Evolutionary conservation across 2,329 filamentous ascomycete genomes (phyloP), one percentile per base, ranked within the genome.

Genomic region (Aspergillus viridinutans): DNA sequence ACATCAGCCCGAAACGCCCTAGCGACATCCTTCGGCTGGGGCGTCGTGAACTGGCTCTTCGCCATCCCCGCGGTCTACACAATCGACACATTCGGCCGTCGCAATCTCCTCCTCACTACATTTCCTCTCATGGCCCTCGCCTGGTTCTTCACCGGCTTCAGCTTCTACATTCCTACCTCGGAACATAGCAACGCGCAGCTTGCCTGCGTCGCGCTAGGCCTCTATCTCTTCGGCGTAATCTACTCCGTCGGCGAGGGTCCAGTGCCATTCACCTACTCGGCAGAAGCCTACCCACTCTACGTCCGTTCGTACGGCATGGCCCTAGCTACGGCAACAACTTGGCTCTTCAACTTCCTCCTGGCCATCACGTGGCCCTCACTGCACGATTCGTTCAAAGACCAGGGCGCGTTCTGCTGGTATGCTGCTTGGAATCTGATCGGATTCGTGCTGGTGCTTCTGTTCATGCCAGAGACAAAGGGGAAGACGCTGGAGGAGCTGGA

Each of bases 61-160:
- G 84, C 85, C 17, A 75, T 86, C 12, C 84, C 84, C 0, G 85
- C 84, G 3, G 74, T 88, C 49, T 86, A 83, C 67, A 87, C 85
- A 5, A 89, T 89, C 60, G 86, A 90, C 65, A 87, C 82, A 0
- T 88, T 86, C 57, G 87, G 86, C 6, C 81, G 87, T 3, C 79
- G 86, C 21, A 85, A 85, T 60, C 75, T 89, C 7, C 78, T 89
- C 1, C 75, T 88, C 4, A 78, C 79, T 1, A 89, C 85, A 0
- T 87, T 89, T 65, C 86, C 86, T 0, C 71, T 88, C 20, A 88
- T 89, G 86, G 75, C 75, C 3, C 63, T 80, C 50, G 76, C 76
- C 45, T 71, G 83, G 32, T 75, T 83, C 60, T 80, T 81, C 55
- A 81, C 80, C 0, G 80, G 81, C 1, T 81, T 82, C 59, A 78